Evolutionary conservation across 2,329 filamentous ascomycete genomes (phyloP).

Genomic region (Cladophialophora chaetospira): DNA sequence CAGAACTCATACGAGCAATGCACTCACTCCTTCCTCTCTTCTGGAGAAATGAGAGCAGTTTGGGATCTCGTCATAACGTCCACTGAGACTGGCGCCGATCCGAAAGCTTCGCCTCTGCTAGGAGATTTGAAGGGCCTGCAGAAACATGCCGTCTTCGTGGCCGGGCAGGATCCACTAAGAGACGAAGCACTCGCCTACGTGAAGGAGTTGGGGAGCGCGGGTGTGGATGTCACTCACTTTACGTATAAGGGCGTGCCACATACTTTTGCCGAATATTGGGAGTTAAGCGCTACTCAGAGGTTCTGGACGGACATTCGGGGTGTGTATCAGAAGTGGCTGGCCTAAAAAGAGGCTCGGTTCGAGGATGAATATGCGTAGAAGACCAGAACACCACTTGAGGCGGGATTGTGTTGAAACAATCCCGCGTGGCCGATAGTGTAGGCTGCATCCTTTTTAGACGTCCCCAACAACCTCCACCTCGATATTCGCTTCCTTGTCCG

Average conservation of each 20-base stretch:
- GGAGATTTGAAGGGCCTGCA: conserved; percentile 40
- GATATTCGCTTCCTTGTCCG: too few relatives aligned
- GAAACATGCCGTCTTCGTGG: conserved; percentile 52
- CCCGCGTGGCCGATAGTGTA: too few relatives aligned
- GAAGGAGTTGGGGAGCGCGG: conserved; percentile 46
- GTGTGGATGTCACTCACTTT: conserved; percentile 46
- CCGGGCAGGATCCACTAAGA: conserved; percentile 53
- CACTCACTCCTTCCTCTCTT: background rate
- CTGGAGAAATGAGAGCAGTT: conserved; percentile 8
- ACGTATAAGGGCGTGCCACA: conserved; percentile 49
- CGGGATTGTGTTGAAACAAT: too few relatives aligned
- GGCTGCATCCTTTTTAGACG: too few relatives aligned
- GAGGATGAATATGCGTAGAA: background rate
- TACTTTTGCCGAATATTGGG: conserved; percentile 20
- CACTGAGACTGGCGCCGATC: background rate
- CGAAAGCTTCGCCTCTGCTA: conserved; percentile 9
- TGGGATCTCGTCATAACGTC: conserved; percentile 15
- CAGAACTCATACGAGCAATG: conserved; percentile 3
- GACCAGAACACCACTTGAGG: too few relatives aligned
- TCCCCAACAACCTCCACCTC: too few relatives aligned
- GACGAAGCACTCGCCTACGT: conserved; percentile 59
- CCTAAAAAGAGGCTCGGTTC: background rate
- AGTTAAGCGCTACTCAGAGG: conserved; percentile 1
- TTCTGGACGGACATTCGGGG: background rate
- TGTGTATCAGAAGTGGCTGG: background rate